Evolutionary conservation across 805 yeast genomes (phyloP).

Genomic region (Yamadazyma olivae): DNA sequence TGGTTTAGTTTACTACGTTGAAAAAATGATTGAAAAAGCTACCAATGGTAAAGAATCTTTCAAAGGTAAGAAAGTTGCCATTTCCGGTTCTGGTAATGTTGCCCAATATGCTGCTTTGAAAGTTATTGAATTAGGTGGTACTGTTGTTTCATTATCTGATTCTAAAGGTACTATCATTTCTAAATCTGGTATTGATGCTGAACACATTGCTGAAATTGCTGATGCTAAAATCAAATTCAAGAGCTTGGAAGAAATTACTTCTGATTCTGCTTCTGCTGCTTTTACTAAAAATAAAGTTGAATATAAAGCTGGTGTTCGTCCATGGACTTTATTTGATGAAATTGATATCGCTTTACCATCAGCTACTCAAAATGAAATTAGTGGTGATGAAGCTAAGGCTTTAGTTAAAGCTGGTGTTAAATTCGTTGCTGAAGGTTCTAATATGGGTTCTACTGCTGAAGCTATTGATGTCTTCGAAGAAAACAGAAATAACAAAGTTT

Average conservation of each 20-base stretch:
- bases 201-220: constrained; percentile 71
- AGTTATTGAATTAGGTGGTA: constrained; percentile 95
- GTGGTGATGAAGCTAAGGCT: constrained; percentile 95
- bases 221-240: constrained; percentile 79
- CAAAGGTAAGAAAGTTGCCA: constrained; percentile 90
- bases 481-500: constrained; percentile 64
- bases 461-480: constrained; percentile 95
- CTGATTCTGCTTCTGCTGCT: constrained; percentile 53
- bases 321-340: constrained; percentile 90
- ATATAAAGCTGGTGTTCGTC: constrained; percentile 91
- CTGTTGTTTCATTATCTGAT: constrained; percentile 90
- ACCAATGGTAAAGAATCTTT: constrained; percentile 85
- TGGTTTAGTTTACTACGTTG: constrained; percentile 95
- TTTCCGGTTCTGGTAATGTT: constrained; percentile 98
- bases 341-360: constrained; percentile 96
- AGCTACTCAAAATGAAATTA: constrained; percentile 98
- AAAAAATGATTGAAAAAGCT: constrained; percentile 95
- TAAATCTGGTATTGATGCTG: constrained; percentile 78
- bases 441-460: constrained; percentile 98
- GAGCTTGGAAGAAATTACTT: constrained; percentile 66
- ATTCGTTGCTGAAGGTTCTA: constrained; percentile 97
- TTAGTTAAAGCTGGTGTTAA: constrained; percentile 88
- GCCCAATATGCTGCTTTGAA: constrained; percentile 98
- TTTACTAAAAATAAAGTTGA: constrained; percentile 53
- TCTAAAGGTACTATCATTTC: constrained; percentile 87